Base-by-base conservation (phyloP, 1,284 basidiomycete genomes). In the Malassezia slooffiae region DNA sequence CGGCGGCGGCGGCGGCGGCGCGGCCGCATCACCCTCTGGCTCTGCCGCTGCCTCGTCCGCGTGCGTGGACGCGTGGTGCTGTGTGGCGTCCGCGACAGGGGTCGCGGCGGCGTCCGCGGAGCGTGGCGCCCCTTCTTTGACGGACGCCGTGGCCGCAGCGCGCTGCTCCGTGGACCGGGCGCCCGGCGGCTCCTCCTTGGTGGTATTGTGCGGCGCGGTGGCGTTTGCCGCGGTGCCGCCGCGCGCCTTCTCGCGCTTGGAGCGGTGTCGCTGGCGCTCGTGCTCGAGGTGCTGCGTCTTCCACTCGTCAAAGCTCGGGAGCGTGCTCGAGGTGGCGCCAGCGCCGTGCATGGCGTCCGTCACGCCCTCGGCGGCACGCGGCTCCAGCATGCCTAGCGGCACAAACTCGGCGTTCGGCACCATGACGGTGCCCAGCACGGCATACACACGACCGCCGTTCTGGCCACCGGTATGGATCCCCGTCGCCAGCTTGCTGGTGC, bases 251-350 rank as follows among this genome's bases (percentile, higher is more conserved):
- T 47, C 34, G 22, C 30, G 33, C 36, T 36, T 37, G 7, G 38
- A 24, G 13, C 19, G 20, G 15, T n/a, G n/a, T n/a, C n/a, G 15
- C 29, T 26, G 29, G 21, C 46, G 46, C 27, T 32, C 36, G 16
- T 33, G 16, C 24, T 48, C 40, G 17, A 48, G 41, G 15, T 43
- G 46, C 34, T 38, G 34, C 34, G 38, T 31, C 34, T 43, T 42
- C 46, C 46, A 48, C 27, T 48, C 46, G 30, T 41, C 31, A 31
- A 48, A 48, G 17, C 30, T 34, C 13, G 41, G 29, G 4, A 48
- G 31, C 13, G 41, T 23, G 16, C 29, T 9, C 16, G 26, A 13
- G 23, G 20, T 4, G 16, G 12, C 5, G 38, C 13, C 9, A 27
- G 33, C 22, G 23, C 28, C 13, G 26, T 24, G 27, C n/a, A n/a